A percentile compares a stretch with the other conserved stretches of the same genome.
Conservation (phyloP, 495 filamentous ascomycete species). For the Xylaria intraflava region DNA sequence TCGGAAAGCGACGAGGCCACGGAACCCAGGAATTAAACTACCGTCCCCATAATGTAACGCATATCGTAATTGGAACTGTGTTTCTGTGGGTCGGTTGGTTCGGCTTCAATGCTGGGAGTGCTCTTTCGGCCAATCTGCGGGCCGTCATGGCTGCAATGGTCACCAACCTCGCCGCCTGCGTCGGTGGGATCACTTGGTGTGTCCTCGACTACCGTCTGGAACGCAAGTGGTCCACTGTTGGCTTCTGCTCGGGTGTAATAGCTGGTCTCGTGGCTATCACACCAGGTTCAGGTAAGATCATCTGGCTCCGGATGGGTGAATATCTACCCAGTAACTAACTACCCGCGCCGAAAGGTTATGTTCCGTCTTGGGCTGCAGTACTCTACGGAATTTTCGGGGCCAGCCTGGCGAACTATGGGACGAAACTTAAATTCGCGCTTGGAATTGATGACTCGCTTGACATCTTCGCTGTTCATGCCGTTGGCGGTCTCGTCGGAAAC, state of each 20-base stretch:
- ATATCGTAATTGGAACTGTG: constrained; percentile 93
- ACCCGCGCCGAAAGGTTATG: constrained; percentile 49
- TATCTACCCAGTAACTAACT: constrained; percentile 11
- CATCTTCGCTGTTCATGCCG: constrained; percentile 86
- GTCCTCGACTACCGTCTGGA: constrained; percentile 90
- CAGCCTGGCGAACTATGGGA: constrained; percentile 85
- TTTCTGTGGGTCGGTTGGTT: constrained; percentile 99
- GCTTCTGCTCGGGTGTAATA: constrained; percentile 92
- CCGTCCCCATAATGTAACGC: constrained; percentile 95
- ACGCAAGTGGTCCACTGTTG: constrained; percentile 93
- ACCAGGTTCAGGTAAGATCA: constrained; percentile 59
- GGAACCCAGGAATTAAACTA: constrained; percentile 89
- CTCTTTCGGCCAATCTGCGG: constrained; percentile 82
- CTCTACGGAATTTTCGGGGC: constrained; percentile 83
- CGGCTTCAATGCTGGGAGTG: constrained; percentile 94
- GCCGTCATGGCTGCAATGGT: constrained; percentile 70
- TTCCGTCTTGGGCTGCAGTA: constrained; percentile 90
- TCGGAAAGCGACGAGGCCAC: constrained; percentile 83
- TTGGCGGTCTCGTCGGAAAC: constrained; percentile 87
- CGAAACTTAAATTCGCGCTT: constrained; percentile 89
- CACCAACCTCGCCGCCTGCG: constrained; percentile 71
- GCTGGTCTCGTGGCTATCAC: constrained; percentile 91
- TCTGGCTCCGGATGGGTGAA: not conserved
- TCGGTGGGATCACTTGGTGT: constrained; percentile 93
- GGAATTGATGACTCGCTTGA: constrained; percentile 85